Evolutionary conservation across 352 stramenopile genomes (phyloP).

Genomic region (Globisporangium acanthophoron): DNA sequence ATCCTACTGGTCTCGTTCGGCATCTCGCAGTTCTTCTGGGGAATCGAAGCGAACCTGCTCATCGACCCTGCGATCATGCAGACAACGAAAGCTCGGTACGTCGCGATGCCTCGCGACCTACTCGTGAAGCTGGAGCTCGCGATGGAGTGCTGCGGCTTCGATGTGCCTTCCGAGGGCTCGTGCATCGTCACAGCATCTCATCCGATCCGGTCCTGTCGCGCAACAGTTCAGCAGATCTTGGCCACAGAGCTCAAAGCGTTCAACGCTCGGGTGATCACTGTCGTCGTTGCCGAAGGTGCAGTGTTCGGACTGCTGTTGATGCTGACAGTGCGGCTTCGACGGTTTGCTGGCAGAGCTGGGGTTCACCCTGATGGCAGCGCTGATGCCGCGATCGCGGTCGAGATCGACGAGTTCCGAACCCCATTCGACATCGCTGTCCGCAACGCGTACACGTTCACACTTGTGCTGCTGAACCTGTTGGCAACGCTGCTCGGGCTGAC

Average conservation of each 20-base stretch:
- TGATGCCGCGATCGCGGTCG: neutral
- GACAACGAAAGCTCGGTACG: conserved; percentile 29
- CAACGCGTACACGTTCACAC: conserved; percentile 4
- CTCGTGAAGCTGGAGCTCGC: conserved; percentile 32
- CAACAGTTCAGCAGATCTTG: conserved; percentile 10
- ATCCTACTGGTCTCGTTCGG: conserved; percentile 28
- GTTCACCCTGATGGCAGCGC: neutral
- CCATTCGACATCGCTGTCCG: conserved; percentile 7
- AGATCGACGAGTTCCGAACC: conserved; percentile 10
- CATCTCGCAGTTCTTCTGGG: conserved; percentile 21
- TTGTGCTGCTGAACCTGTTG: conserved; percentile 18
- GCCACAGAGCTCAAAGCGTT: conserved; percentile 6
- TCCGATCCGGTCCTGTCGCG: conserved; percentile 24
- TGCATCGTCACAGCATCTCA: conserved; percentile 11
- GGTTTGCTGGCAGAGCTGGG: conserved; percentile 7
- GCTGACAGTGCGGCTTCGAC: conserved; percentile 20
- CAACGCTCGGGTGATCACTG: conserved; percentile 11
- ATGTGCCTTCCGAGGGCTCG: conserved; percentile 21
- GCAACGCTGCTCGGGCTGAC: conserved; percentile 23
- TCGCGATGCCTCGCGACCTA: conserved; percentile 13
- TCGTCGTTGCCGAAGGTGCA: conserved; percentile 16
- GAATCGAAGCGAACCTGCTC: conserved; percentile 26
- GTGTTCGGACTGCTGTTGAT: conserved; percentile 18
- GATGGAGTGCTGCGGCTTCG: conserved; percentile 48
- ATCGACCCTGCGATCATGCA: conserved; percentile 27